phyloP scores from a whole-genome alignment of 495 filamentous ascomycete genomes.

The Cercophora scortea region DNA sequence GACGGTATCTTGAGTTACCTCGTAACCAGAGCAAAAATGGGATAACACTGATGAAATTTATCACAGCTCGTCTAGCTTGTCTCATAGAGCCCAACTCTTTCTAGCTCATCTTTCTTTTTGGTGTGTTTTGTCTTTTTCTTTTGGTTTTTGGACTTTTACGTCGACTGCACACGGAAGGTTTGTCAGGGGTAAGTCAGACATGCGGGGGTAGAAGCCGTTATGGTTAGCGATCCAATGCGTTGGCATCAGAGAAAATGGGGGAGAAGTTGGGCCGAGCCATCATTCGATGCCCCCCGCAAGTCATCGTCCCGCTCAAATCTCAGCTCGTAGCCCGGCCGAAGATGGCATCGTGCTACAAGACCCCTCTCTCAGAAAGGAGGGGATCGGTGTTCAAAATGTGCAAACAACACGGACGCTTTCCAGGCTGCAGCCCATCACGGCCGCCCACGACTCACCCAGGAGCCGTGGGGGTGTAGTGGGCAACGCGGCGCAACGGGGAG shows the following conservation, averaged over 20 bases:
- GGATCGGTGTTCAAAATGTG: not conserved
- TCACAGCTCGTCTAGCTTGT: not conserved
- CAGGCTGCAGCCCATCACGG: slow-evolving; percentile 2
- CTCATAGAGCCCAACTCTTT: not conserved
- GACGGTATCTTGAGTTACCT: too few relatives aligned
- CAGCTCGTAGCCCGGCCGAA: not conserved
- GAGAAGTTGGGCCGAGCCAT: too few relatives aligned
- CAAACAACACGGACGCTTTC: not conserved
- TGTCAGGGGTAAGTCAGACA: too few relatives aligned
- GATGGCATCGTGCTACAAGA: not conserved
- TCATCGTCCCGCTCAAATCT: not conserved
- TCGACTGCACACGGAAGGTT: not conserved
- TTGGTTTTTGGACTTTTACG: not conserved
- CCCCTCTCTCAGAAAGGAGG: not conserved
- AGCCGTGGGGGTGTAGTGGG: too few relatives aligned
- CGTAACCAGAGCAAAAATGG: too few relatives aligned
- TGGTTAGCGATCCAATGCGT: too few relatives aligned
- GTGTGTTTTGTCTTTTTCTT: too few relatives aligned
- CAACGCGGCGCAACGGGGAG: too few relatives aligned
- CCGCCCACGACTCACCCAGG: slow-evolving; percentile 3
- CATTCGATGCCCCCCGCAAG: not conserved
- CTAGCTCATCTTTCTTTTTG: not conserved
- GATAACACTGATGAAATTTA: not conserved
- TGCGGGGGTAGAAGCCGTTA: too few relatives aligned
- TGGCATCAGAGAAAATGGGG: too few relatives aligned